Percentiles rank a stretch among this genome's conserved stretches.
phyloP scores from a whole-genome alignment of 208 protist species.

The Acanthamoeba healyi region DNA sequence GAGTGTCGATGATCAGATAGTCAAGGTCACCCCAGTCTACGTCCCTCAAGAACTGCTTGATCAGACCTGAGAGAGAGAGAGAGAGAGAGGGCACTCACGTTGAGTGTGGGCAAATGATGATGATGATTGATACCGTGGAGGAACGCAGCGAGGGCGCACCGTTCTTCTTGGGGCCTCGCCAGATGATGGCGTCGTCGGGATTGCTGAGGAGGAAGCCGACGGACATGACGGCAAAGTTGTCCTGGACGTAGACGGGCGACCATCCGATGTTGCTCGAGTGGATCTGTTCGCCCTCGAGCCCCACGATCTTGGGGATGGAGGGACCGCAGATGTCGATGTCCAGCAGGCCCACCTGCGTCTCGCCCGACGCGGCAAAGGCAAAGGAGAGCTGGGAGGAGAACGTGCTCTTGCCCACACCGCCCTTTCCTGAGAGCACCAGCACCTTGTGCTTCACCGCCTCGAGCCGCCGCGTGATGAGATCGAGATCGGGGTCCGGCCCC shows the following conservation, averaged over 20 bases:
- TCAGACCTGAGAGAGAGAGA: too few relatives aligned
- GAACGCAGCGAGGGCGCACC: constrained; percentile 64
- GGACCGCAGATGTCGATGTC: constrained; percentile 99
- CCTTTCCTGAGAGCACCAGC: constrained; percentile 99
- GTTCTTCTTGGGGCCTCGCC: constrained; percentile 97
- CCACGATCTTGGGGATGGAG: constrained; percentile 96
- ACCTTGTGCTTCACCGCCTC: constrained; percentile 92
- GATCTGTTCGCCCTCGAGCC: constrained; percentile 91
- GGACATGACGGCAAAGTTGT: constrained; percentile 98
- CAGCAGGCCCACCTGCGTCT: constrained; percentile 96
- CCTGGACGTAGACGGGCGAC: constrained; percentile 92
- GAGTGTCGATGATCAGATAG: constrained; percentile 99
- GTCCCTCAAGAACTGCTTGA: constrained; percentile 99
- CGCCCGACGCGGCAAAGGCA: constrained; percentile 5
- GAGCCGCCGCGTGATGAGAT: constrained; percentile 84
- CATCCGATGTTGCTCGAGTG: not conserved
- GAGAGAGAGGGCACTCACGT: too few relatives aligned
- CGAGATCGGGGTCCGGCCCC: constrained; percentile 92
- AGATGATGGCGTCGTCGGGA: constrained; percentile 98
- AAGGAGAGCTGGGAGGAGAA: constrained; percentile 96
- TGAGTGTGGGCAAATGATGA: too few relatives aligned
- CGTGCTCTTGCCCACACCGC: constrained; percentile 99
- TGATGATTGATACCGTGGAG: too few relatives aligned
- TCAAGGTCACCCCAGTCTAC: constrained; percentile 98
- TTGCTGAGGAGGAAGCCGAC: constrained; percentile 97